Evolutionary conservation across 2,329 filamentous ascomycete species (phyloP).

Genomic region (Penicillium sclerotigenum): DNA sequence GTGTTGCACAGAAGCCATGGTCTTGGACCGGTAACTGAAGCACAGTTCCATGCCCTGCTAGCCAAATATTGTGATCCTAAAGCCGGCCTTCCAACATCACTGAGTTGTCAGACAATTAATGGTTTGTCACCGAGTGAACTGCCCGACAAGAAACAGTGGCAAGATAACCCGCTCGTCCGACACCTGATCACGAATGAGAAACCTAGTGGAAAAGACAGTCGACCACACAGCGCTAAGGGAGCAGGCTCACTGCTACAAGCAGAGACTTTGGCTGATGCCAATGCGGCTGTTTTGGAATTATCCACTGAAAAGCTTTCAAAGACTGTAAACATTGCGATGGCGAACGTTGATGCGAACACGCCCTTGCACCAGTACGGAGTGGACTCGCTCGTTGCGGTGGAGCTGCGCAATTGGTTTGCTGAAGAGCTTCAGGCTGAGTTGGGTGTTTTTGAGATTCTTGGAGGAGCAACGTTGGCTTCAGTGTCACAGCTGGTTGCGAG

Average conservation of each 20-base stretch:
- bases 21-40: background rate
- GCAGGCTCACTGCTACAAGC: background rate
- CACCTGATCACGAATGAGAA: background rate
- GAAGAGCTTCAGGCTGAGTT: slow-evolving; percentile 34
- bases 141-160: slow-evolving; percentile 1
- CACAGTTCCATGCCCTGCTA: slow-evolving; percentile 19
- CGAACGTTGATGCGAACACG: slow-evolving; percentile 30
- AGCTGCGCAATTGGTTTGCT: slow-evolving; percentile 43
- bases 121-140: background rate
- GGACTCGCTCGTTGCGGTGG: slow-evolving; percentile 47
- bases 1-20: background rate
- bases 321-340: slow-evolving; percentile 31
- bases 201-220: background rate
- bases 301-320: slow-evolving; percentile 32
- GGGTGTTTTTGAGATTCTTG: slow-evolving; percentile 41
- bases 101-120: background rate
- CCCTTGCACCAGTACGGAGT: slow-evolving; percentile 36
- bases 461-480: slow-evolving; percentile 23
- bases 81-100: background rate
- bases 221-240: background rate
- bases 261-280: background rate
- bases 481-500: background rate
- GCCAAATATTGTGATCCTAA: background rate
- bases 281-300: slow-evolving; percentile 19
- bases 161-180: background rate